Percentiles rank a stretch among this genome's conserved stretches.
These are phyloP conservation scores for Nakazawaea molendinolei DNA, from an alignment of 805 yeast genomes.

Conservation along the genomic window DNA sequence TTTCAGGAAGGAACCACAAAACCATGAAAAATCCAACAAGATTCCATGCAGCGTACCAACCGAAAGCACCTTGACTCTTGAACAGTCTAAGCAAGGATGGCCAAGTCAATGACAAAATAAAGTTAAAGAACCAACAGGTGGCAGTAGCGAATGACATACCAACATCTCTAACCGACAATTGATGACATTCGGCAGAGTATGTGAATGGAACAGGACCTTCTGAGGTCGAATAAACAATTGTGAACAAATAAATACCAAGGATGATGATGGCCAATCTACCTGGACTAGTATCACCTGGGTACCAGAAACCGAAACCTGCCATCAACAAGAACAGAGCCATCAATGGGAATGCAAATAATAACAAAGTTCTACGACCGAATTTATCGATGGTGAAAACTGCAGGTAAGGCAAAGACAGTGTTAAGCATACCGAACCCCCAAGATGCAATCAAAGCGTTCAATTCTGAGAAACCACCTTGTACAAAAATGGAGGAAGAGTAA, in stretches of 20 bases:
- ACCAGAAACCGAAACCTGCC: conserved; percentile 70
- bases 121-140: conserved; percentile 69
- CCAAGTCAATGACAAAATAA: conserved; percentile 70
- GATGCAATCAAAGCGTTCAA: conserved; percentile 68
- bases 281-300: conserved; percentile 32
- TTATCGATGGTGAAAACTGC: conserved; percentile 76
- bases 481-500: conserved; percentile 73
- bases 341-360: conserved; percentile 54
- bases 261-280: conserved; percentile 64
- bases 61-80: conserved; percentile 79
- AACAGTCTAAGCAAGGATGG: conserved; percentile 62
- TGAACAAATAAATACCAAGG: conserved; percentile 67
- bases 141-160: conserved; percentile 80
- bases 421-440: conserved; percentile 80
- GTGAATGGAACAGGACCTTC: conserved; percentile 91
- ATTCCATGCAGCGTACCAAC: conserved; percentile 87
- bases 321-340: conserved; percentile 54
- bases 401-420: conserved; percentile 76
- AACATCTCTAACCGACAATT: conserved; percentile 70
- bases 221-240: conserved; percentile 73
- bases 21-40: conserved; percentile 62
- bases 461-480: conserved; percentile 56
- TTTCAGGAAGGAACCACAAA: conserved; percentile 67
- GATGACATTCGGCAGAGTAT: conserved; percentile 80
- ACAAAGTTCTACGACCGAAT: conserved; percentile 62